Percentiles rank a stretch among this genome's conserved stretches.
phyloP scores from a whole-genome alignment of 23 red algal genomes.

The Gracilaria domingensis region DNA sequence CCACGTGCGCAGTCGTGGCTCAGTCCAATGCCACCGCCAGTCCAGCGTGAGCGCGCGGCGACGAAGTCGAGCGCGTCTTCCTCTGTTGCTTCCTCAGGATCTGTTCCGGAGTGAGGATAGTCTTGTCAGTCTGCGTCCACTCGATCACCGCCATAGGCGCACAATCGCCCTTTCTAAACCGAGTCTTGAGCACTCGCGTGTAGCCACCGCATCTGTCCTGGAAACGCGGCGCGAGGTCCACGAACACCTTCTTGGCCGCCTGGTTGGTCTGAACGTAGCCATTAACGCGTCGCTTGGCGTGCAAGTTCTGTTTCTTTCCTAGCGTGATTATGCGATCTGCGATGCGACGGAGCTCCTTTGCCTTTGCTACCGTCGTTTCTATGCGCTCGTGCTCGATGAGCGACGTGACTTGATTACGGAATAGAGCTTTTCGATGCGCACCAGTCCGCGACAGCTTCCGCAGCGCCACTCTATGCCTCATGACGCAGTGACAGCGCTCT shows the following conservation, averaged over 20 bases:
- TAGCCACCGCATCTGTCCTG: constrained; percentile 83
- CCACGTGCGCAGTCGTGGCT: background rate
- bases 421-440: constrained; percentile 73
- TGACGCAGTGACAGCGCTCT: background rate
- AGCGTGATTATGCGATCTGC: constrained; percentile 86
- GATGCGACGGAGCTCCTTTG: constrained; percentile 90
- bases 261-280: constrained; percentile 65
- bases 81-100: constrained; percentile 30
- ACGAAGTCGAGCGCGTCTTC: constrained; percentile 52
- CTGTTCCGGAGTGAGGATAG: constrained; percentile 78
- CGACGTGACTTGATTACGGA: constrained; percentile 84
- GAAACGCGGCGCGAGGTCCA: constrained; percentile 73
- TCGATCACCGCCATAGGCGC: constrained; percentile 94
- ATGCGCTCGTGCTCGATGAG: constrained; percentile 91
- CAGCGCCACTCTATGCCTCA: constrained; percentile 72
- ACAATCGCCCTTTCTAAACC: constrained; percentile 82
- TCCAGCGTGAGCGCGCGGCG: background rate
- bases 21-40: constrained; percentile 48
- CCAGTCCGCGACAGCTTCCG: constrained; percentile 73
- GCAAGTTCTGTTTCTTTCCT: constrained; percentile 62
- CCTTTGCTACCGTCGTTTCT: constrained; percentile 94
- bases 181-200: constrained; percentile 76
- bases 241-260: constrained; percentile 72
- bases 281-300: constrained; percentile 33
- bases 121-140: constrained; percentile 73